A percentile compares a stretch with the other conserved stretches of the same genome.
Conservation (phyloP, 2,329 filamentous ascomycete species). For the Apiospora marii region DNA sequence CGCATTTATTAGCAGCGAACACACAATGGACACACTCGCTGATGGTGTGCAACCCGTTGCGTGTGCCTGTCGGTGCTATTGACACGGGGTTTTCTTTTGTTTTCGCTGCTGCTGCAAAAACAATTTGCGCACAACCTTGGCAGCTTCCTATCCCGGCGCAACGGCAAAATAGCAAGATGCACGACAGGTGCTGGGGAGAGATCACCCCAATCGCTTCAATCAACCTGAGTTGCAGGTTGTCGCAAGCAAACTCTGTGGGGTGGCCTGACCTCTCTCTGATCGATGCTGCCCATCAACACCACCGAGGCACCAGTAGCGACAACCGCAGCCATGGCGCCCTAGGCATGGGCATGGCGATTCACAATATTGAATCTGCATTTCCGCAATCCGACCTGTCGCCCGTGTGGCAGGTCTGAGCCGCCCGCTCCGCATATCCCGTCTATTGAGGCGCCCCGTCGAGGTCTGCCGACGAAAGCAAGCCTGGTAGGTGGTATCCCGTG, state of each 20-base stretch:
- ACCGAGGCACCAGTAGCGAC: not conserved
- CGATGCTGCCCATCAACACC: not conserved
- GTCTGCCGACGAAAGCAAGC: conserved; percentile 3
- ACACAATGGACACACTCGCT: not conserved
- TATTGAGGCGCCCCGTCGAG: not conserved
- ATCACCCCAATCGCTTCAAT: not conserved
- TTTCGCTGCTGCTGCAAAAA: conserved; percentile 23
- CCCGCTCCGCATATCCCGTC: conserved; percentile 4
- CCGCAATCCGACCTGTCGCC: not conserved
- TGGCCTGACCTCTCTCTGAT: conserved; percentile 12
- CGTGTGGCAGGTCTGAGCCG: not conserved
- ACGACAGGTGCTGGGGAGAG: not conserved
- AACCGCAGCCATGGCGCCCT: not conserved
- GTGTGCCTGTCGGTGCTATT: not conserved
- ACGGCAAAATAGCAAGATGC: conserved; percentile 19
- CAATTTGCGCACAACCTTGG: conserved; percentile 19
- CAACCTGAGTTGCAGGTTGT: not conserved
- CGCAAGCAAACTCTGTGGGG: not conserved
- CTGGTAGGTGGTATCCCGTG: conserved; percentile 18
- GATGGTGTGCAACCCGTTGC: conserved; percentile 12
- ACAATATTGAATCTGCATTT: not conserved
- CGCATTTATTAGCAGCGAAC: conserved; percentile 8
- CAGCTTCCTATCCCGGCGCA: conserved; percentile 22
- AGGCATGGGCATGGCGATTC: not conserved
- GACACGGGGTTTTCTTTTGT: conserved; percentile 22